These are phyloP conservation scores for Citrus hindsii DNA, from an alignment of 345 rosid genomes.

Conservation along the genomic window DNA sequence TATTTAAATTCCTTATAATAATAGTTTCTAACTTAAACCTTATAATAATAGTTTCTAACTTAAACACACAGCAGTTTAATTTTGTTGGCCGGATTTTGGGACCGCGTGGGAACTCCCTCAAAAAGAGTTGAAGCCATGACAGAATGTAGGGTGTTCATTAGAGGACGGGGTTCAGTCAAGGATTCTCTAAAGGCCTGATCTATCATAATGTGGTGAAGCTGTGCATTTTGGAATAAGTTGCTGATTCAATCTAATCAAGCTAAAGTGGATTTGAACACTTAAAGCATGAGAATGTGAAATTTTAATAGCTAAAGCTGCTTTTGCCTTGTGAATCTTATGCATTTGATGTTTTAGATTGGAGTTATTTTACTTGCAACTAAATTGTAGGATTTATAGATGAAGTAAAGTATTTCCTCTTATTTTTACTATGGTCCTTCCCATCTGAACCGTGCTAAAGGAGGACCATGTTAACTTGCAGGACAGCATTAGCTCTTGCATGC, in stretches of 20 bases:
- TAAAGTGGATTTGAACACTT: constrained; percentile 4
- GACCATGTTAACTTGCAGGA: too few relatives aligned
- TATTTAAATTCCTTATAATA: constrained; percentile 7
- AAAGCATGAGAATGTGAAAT: not conserved
- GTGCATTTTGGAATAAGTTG: not conserved
- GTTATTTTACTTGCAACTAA: not conserved
- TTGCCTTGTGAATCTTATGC: not conserved
- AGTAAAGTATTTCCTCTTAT: not conserved
- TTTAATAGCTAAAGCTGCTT: constrained; percentile 3
- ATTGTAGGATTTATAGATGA: not conserved
- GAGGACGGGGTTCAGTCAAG: constrained; percentile 91
- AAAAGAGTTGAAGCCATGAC: constrained; percentile 84
- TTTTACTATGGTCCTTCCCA: not conserved
- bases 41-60: constrained; percentile 20
- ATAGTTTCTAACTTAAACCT: constrained; percentile 25
- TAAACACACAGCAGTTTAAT: constrained; percentile 55
- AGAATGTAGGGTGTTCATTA: constrained; percentile 78
- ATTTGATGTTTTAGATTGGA: not conserved
- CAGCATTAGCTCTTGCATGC: too few relatives aligned
- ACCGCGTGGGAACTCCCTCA: constrained; percentile 90
- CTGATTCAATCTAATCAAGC: not conserved
- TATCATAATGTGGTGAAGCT: constrained; percentile 4
- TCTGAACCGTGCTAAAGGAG: too few relatives aligned
- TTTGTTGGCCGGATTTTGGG: constrained; percentile 95
- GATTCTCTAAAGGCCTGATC: constrained; percentile 68